Percentiles rank a stretch among this genome's conserved stretches.
phyloP scores from a whole-genome alignment of 148 eudicot species.

The Rhododendron ferrugineum region DNA sequence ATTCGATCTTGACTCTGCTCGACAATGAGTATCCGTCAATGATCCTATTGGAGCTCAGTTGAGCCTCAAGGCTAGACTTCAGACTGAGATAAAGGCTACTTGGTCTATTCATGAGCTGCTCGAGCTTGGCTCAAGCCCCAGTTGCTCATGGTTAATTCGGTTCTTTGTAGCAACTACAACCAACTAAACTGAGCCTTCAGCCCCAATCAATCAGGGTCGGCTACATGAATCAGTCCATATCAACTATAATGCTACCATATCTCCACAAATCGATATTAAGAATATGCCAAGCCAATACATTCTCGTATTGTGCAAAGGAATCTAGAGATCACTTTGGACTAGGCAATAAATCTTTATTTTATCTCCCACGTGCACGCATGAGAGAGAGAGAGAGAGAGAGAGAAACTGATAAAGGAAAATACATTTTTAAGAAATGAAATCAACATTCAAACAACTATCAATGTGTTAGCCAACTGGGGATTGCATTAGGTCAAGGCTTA shows the following conservation, averaged over 20 bases:
- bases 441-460: not conserved
- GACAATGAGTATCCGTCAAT: not conserved
- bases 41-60: not conserved
- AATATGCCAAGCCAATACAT: not conserved
- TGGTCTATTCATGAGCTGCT: not conserved
- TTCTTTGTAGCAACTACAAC: not conserved
- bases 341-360: not conserved
- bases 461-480: not conserved
- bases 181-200: not conserved
- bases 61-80: not conserved
- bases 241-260: not conserved
- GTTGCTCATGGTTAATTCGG: not conserved
- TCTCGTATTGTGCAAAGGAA: not conserved
- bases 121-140: not conserved
- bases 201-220: not conserved
- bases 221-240: not conserved
- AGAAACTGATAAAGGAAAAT: not conserved
- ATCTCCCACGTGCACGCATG: not conserved
- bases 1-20: not conserved
- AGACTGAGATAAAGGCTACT: not conserved
- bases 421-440: not conserved
- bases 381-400: not conserved
- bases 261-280: not conserved
- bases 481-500: not conserved
- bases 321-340: not conserved